Evolutionary conservation across 2,329 filamentous ascomycete genomes (phyloP), one percentile per base, ranked within the genome.

Genomic region (Fusarium sambucinum): DNA sequence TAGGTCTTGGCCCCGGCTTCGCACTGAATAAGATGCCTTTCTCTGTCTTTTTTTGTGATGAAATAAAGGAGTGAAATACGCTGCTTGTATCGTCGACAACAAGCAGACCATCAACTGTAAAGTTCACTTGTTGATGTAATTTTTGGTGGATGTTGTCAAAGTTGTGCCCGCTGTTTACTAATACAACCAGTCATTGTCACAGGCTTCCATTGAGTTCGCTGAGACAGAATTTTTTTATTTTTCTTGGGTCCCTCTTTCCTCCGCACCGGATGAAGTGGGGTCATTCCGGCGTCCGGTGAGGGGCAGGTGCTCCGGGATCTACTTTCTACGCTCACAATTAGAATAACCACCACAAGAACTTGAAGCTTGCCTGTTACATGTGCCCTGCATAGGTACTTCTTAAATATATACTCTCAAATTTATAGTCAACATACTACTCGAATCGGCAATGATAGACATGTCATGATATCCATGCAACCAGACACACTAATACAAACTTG

Each of bases 151-250:
- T 53, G 52, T 51, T 70, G 63, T 42, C 46, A 55, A 63, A 68
- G 51, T 69, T 70, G 67, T 70, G 67, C 42, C 44, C 47, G 67
- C 41, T 52, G 63, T 70, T 64, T 59, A 64, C 61, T 64, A 64
- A 64, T 64, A 64, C 61, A 64, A 29, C 33, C 56, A 23, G 16
- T 25, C 40, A 23, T 14, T 25, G 37, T 25, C 9, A 46, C 40
- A 45, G 59, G 44, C 66, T 65, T 66, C 63, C 68, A 56, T 37
- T 46, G 16, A 52, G 52, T 63, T 68, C 52, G 63, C 33, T 46
- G 42, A 46, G 37, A 40, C 45, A 50, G 47, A 50, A 12, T 47
- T 69, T 69, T 65, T 66, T 54, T 59, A 37, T 35, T 57, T 44
- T 44, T 14, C 37, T 38, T 19, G n/a, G 35, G 35, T 38, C 17